A percentile compares a stretch with the other conserved stretches of the same genome.
These are phyloP conservation scores for Colletotrichum sansevieriae DNA, from an alignment of 2,329 filamentous ascomycete species.

Conservation along the genomic window DNA sequence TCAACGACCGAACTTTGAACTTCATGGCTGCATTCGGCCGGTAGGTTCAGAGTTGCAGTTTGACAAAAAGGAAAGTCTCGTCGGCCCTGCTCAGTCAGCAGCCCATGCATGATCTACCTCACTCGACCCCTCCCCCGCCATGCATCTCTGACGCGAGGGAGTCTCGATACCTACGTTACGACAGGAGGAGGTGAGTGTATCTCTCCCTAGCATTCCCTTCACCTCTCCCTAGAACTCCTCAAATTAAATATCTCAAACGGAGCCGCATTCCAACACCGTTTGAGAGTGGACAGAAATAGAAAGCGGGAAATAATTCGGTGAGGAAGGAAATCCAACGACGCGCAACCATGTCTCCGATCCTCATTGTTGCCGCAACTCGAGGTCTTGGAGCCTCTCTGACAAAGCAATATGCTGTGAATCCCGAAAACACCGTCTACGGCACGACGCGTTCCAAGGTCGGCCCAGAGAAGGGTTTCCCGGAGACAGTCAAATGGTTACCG, in stretches of 20 bases:
- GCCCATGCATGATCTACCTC: background rate
- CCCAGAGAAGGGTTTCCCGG: constrained; percentile 56
- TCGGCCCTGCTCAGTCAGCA: constrained; percentile 20
- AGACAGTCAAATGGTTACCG: constrained; percentile 68
- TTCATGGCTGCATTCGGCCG: background rate
- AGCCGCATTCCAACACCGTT: constrained; percentile 36
- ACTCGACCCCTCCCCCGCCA: constrained; percentile 24
- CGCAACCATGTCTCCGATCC: constrained; percentile 60
- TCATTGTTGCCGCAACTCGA: constrained; percentile 77
- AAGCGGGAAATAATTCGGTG: background rate
- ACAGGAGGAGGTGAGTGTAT: constrained; percentile 1
- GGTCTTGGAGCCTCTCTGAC: constrained; percentile 74
- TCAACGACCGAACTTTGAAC: no score
- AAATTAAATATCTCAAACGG: constrained; percentile 19
- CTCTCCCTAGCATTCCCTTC: constrained; percentile 24
- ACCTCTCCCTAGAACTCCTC: constrained; percentile 7
- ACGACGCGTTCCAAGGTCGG: constrained; percentile 65
- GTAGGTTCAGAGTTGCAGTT: constrained; percentile 2
- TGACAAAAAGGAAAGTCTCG: background rate
- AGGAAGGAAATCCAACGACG: background rate
- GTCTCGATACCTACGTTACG: constrained; percentile 6
- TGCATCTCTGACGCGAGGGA: background rate
- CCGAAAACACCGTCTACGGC: constrained; percentile 66
- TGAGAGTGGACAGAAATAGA: constrained; percentile 31
- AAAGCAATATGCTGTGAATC: constrained; percentile 66